Percentiles rank a stretch among this genome's conserved stretches.
These are phyloP conservation scores for Sporobolomyces roseus DNA, from an alignment of 768 basidiomycete species.

Conservation along the genomic window DNA sequence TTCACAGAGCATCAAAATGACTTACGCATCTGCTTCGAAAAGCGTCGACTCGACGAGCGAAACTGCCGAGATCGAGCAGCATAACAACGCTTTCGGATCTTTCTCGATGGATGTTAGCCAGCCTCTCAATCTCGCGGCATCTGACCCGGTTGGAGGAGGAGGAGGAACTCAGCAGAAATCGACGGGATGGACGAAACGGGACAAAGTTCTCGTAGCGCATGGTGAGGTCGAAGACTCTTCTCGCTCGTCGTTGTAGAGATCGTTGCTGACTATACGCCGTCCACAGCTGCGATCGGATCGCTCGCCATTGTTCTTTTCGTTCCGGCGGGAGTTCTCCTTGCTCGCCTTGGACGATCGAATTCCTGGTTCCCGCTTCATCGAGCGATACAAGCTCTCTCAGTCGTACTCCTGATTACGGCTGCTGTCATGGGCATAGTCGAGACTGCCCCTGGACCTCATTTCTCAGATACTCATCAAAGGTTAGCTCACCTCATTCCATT, in stretches of 20 bases:
- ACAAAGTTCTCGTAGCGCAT: conserved; percentile 27
- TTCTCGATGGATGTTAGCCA: conserved; percentile 9
- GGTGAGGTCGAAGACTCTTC: neutral
- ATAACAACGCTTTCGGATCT: conserved; percentile 5
- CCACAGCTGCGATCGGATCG: conserved; percentile 13
- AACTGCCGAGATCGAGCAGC: conserved; percentile 7
- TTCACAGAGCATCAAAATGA: neutral
- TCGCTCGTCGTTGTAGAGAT: neutral
- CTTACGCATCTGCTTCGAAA: conserved; percentile 11
- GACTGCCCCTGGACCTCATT: neutral
- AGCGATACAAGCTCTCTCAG: conserved; percentile 2
- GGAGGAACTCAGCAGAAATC: neutral
- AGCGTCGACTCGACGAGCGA: conserved; percentile 1
- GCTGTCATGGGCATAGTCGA: conserved; percentile 5
- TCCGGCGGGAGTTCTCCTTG: conserved; percentile 24
- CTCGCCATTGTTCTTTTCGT: conserved; percentile 22
- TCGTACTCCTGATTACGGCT: neutral
- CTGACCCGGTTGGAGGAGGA: neutral
- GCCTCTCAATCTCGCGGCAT: neutral
- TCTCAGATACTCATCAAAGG: conserved; percentile 2
- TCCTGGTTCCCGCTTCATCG: conserved; percentile 19
- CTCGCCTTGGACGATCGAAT: conserved; percentile 12
- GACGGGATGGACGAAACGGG: conserved; percentile 9
- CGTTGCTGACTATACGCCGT: neutral
- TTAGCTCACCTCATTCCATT: neutral